Evolutionary conservation across 2,329 filamentous ascomycete species (phyloP), one percentile per base, ranked within the genome.

Genomic region (Neofusicoccum cordaticola): DNA sequence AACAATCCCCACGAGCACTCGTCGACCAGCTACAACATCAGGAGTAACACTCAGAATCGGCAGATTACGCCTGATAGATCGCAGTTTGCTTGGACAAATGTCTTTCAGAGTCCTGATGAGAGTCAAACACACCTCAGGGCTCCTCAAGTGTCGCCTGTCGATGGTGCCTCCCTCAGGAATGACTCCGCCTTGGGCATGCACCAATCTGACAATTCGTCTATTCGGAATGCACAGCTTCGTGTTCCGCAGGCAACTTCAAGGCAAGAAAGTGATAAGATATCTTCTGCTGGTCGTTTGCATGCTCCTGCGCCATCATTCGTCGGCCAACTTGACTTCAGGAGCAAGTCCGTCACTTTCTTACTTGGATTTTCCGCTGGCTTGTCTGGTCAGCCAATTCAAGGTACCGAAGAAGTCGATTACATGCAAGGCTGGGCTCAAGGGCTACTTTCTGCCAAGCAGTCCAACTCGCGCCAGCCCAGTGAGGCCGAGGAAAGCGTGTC

Each of bases 1-100:
- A 74, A 68, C 8, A 78, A 78, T 52, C 75, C 77, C 9, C 75
- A 78, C 37, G 63, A 60, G 37, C 63, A 65, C 31, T 65, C 53
- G 3, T 61, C 63, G 11, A 37, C 53, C 35, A 62, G 34, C 56
- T 65, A 42, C 37, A 52, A 51, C 47, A 41, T 34, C 39, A 35
- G 56, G n/a, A 64, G 37, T n/a, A 44, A 44, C 27, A 13, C 34
- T 7, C 39, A 47, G 15, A 31, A 22, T 15, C 37, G 42, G 6
- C 62, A 53, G 15, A 41, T 48, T 5, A 64, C 62, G 3, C 62
- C 62, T 1, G 51, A 64, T 8, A 64, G 51, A 15, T 6, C 61
- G 19, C 76, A 76, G 64, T 66, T 70, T 41, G 75, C 74, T 72
- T 72, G 73, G 42, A 70, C 70, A 15, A 57, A 39, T 15, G 64